Conservation (phyloP, 129 eudicot species). For the Centella asiatica region DNA sequence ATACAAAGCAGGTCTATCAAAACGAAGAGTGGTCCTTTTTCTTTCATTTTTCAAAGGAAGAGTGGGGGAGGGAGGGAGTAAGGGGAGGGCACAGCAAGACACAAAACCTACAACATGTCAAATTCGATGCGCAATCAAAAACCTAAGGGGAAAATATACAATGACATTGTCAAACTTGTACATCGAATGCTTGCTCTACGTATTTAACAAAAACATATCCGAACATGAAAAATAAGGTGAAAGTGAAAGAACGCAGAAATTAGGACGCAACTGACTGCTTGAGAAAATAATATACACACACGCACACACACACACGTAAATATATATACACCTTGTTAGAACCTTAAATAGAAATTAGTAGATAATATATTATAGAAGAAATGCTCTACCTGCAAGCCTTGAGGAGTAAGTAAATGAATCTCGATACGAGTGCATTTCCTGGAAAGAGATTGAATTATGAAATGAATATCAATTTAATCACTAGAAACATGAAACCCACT, state of each 20-base stretch:
- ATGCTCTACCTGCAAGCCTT: constrained; percentile 68
- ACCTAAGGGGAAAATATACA: background rate
- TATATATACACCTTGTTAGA: no score
- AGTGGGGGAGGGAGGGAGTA: no score
- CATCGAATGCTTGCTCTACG: no score
- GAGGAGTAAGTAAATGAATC: constrained; percentile 74
- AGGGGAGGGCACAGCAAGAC: background rate
- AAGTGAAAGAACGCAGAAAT: no score
- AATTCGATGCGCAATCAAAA: background rate
- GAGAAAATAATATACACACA: constrained; percentile 5
- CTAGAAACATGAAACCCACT: background rate
- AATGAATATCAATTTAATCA: background rate
- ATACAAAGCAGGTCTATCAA: background rate
- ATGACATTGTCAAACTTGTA: background rate
- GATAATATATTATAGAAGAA: background rate
- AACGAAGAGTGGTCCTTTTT: no score
- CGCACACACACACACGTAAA: no score
- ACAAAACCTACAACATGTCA: background rate
- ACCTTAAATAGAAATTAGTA: background rate
- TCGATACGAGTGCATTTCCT: constrained; percentile 96
- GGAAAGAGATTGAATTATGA: constrained; percentile 15
- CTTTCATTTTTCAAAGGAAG: no score
- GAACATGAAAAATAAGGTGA: no score
- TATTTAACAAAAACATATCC: no score
- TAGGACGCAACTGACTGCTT: background rate